phyloP scores from a whole-genome alignment of 2,329 filamentous ascomycete species.

The Talaromyces marneffei region DNA sequence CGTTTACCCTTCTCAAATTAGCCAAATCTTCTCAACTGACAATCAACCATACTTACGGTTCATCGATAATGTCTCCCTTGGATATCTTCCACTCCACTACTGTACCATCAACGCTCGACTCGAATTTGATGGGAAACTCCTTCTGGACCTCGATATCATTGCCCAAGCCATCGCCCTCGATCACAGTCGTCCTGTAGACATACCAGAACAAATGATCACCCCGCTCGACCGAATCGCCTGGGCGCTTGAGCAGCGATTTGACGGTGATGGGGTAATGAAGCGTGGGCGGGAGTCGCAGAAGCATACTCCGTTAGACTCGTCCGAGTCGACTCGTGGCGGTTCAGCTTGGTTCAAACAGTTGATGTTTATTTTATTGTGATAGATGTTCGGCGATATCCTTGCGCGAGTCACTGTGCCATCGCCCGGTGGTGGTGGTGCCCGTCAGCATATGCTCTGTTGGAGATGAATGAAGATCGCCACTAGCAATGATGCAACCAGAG shows the following conservation, averaged over 20 bases:
- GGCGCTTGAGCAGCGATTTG: slow-evolving; percentile 70
- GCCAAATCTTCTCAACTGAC: neutral
- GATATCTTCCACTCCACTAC: slow-evolving; percentile 69
- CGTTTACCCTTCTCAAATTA: slow-evolving; percentile 39
- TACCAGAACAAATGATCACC: slow-evolving; percentile 79
- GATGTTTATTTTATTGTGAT: neutral
- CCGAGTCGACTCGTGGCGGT: neutral
- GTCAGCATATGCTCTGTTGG: neutral
- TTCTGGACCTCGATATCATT: slow-evolving; percentile 65
- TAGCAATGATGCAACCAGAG: neutral
- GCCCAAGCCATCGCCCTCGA: slow-evolving; percentile 63
- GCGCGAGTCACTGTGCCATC: slow-evolving; percentile 3
- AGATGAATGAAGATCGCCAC: slow-evolving; percentile 5
- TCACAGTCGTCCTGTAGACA: slow-evolving; percentile 70
- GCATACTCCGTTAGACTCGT: slow-evolving; percentile 31
- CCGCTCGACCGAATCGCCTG: slow-evolving; percentile 68
- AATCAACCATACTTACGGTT: slow-evolving; percentile 30
- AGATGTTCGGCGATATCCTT: neutral
- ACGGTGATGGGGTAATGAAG: slow-evolving; percentile 93
- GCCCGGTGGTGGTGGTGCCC: neutral
- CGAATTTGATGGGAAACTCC: slow-evolving; percentile 71
- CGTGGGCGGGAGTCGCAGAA: slow-evolving; percentile 45
- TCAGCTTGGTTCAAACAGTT: neutral
- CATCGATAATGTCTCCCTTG: slow-evolving; percentile 40
- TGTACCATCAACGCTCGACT: slow-evolving; percentile 75